Evolutionary conservation across 2,329 filamentous ascomycete genomes (phyloP), one percentile per base, ranked within the genome.

Genomic region (Penicillium sp.): DNA sequence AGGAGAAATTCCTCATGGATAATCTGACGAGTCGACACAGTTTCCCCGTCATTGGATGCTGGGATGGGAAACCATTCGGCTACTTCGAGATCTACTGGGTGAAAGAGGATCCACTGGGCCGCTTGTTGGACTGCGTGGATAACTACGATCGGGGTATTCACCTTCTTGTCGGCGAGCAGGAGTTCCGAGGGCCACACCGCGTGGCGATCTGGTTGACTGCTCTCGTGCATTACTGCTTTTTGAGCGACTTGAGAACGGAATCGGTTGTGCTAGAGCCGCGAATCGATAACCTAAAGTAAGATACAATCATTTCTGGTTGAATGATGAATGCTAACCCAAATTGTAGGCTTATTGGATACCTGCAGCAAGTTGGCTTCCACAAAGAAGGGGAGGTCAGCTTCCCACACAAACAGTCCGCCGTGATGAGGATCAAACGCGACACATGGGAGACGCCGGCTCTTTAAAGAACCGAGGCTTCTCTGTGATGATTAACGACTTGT

Each of bases 61-160:
- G 93, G 90, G 91, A 98, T 66, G 93, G 91, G 11, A 89, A 93
- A 58, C 93, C 93, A 0, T 99, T 98, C 76, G 95, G 92, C 0
- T 99, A 96, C 72, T 97, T 99, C 71, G 95, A 99, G 78, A 84
- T 99, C 33, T 99, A 99, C 77, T 99, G 95, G 93, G 91, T 95
- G 3, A 96, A 96, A 69, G 95, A 99, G 71, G 95, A 98, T 69
- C 78, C 81, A 0, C 73, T 99, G 1, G 91, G 90, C 0, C 83
- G 82, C 48, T 82, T 91, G 62, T 75, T 96, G 4, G 86, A 72
- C 0, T 82, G 82, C 0, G 85, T 87, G 0, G 85, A 84, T 8
- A 90, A 96, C 67, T 98, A 89, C 75, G 93, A 98, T 67, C 82
- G 95, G 7, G 95, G 95, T 0, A 77, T 98, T 19, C 95, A 99